Conservation (phyloP, 139 green algal genomes). For the Eudorina sp. region DNA sequence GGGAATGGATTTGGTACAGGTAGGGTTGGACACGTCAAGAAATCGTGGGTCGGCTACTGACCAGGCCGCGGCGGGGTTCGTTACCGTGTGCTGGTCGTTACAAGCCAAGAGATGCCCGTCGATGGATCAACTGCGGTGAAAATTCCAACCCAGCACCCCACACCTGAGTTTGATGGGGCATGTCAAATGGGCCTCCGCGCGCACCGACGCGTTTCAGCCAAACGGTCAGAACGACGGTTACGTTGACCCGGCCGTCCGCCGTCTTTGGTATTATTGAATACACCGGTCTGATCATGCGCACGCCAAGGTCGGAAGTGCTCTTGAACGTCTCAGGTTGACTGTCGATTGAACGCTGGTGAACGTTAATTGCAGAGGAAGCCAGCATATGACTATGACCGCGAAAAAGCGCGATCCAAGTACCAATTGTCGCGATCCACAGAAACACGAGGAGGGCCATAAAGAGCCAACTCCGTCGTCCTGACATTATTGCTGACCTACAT, state of each 20-base stretch:
- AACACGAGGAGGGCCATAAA: no score
- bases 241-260: background rate
- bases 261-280: background rate
- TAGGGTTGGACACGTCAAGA: no score
- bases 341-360: no score
- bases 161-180: slow-evolving; percentile 2
- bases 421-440: no score
- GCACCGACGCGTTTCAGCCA: slow-evolving; percentile 3
- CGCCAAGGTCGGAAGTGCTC: no score
- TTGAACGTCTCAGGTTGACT: no score
- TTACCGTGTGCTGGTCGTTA: background rate
- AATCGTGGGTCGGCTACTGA: no score
- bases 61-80: background rate
- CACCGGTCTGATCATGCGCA: background rate
- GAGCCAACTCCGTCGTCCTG: no score
- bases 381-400: no score
- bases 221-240: background rate
- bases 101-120: background rate
- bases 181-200: background rate
- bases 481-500: no score
- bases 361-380: no score
- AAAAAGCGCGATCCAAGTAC: no score
- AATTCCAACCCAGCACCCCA: background rate
- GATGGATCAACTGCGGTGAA: background rate
- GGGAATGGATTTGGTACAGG: background rate